Evolutionary conservation across 1,284 basidiomycete species (phyloP).

Genomic region (Naganishia sp.): DNA sequence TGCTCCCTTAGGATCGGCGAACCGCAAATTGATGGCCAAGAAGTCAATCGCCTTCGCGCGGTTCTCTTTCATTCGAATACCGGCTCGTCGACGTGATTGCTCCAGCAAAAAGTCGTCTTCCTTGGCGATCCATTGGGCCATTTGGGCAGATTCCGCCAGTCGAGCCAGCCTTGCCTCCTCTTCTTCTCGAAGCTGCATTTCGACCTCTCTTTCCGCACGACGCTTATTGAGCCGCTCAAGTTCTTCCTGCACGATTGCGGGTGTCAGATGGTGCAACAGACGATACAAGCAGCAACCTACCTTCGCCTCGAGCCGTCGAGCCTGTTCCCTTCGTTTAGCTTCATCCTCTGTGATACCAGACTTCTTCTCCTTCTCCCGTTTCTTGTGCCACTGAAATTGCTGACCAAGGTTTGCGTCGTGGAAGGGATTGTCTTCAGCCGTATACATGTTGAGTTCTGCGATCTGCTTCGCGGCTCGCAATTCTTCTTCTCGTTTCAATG

Average conservation of each 20-base stretch:
- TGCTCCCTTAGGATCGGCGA: constrained; percentile 62
- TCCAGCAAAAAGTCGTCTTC: constrained; percentile 97
- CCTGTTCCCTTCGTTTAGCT: constrained; percentile 73
- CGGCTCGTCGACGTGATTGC: constrained; percentile 85
- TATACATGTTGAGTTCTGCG: constrained; percentile 82
- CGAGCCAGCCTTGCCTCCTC: constrained; percentile 86
- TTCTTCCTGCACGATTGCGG: constrained; percentile 64
- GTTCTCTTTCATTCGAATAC: constrained; percentile 92
- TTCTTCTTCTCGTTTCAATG: constrained; percentile 75
- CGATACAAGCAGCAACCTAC: constrained; percentile 33
- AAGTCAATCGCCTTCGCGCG: constrained; percentile 95
- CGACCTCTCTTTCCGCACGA: constrained; percentile 87
- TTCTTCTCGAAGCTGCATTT: constrained; percentile 82
- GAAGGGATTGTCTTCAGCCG: constrained; percentile 90
- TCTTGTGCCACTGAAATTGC: constrained; percentile 98
- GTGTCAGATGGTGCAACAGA: neutral
- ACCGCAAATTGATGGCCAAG: constrained; percentile 86
- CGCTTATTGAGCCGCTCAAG: constrained; percentile 85
- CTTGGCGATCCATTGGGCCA: constrained; percentile 96
- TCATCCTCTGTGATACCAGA: constrained; percentile 79
- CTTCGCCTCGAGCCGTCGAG: constrained; percentile 82
- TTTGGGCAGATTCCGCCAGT: constrained; percentile 88
- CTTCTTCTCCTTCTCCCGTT: constrained; percentile 92
- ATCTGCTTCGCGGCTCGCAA: constrained; percentile 84
- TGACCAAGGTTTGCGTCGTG: constrained; percentile 93